phyloP scores from a whole-genome alignment of 2,329 filamentous ascomycete species.

The Shiraia sp. region DNA sequence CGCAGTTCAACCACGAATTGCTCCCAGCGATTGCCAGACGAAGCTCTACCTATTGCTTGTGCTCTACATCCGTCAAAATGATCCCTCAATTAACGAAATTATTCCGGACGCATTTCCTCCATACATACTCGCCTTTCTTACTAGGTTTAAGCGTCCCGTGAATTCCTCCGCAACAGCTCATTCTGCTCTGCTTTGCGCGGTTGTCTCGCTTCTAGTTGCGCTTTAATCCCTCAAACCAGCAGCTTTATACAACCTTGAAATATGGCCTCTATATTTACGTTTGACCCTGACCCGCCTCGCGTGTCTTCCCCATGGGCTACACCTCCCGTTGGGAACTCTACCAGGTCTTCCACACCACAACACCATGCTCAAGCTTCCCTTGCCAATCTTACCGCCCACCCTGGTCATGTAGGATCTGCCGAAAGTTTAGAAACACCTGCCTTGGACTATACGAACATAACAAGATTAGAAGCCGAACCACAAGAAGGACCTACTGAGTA shows the following conservation, averaged over 20 bases:
- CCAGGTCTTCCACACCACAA: slow-evolving; percentile 16
- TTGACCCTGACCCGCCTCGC: slow-evolving; percentile 81
- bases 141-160: slow-evolving; percentile 12
- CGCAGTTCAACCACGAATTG: slow-evolving; percentile 26
- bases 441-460: slow-evolving; percentile 53
- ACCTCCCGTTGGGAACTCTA: slow-evolving; percentile 45
- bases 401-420: slow-evolving; percentile 5
- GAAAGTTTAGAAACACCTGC: slow-evolving; percentile 5
- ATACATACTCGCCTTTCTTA: slow-evolving; percentile 57
- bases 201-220: too few relatives aligned
- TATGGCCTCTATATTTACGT: slow-evolving; percentile 97
- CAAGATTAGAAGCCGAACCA: slow-evolving; percentile 83
- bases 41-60: slow-evolving; percentile 28
- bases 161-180: slow-evolving; percentile 10
- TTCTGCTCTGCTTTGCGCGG: background rate
- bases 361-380: slow-evolving; percentile 21
- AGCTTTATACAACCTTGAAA: background rate
- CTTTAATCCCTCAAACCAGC: background rate
- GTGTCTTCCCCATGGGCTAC: slow-evolving; percentile 92
- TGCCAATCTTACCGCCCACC: slow-evolving; percentile 10
- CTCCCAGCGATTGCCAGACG: slow-evolving; percentile 18
- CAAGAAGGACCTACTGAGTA: slow-evolving; percentile 96
- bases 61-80: slow-evolving; percentile 51
- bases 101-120: slow-evolving; percentile 55
- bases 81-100: slow-evolving; percentile 52